phyloP scores from a whole-genome alignment of 2,329 filamentous ascomycete species.

The Paracamarosporium sp. region DNA sequence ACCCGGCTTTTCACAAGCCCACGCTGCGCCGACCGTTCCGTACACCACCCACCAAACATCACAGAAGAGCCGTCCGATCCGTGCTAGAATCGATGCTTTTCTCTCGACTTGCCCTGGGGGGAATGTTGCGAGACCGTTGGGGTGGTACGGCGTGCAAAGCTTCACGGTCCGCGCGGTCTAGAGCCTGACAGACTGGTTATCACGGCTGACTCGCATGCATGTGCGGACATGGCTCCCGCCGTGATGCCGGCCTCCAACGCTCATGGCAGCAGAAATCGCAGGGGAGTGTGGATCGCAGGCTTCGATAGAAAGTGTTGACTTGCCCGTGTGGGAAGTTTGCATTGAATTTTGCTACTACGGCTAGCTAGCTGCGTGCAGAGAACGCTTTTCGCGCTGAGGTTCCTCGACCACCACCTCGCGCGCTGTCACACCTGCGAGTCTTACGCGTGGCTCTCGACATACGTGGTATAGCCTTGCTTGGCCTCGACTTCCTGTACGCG shows the following conservation, averaged over 20 bases:
- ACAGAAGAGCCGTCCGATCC: slow-evolving; percentile 9
- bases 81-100: slow-evolving; percentile 11
- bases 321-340: neutral
- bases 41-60: neutral
- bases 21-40: slow-evolving; percentile 2
- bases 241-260: neutral
- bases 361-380: neutral
- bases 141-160: neutral
- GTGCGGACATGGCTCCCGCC: neutral
- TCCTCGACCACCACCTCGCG: neutral
- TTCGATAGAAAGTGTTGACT: neutral
- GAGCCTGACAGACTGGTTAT: slow-evolving; percentile 4
- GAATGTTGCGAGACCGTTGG: slow-evolving; percentile 3
- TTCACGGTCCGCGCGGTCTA: slow-evolving; percentile 5
- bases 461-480: slow-evolving; percentile 8
- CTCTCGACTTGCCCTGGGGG: slow-evolving; percentile 1
- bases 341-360: neutral
- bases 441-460: slow-evolving; percentile 1
- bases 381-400: neutral
- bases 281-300: neutral
- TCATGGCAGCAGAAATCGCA: neutral
- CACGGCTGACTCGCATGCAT: slow-evolving; percentile 1
- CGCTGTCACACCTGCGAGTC: neutral
- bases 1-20: neutral
- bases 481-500: slow-evolving; percentile 60